These are phyloP conservation scores for Hanseniaspora occidentalis DNA, from an alignment of 805 yeast species.

Conservation along the genomic window DNA sequence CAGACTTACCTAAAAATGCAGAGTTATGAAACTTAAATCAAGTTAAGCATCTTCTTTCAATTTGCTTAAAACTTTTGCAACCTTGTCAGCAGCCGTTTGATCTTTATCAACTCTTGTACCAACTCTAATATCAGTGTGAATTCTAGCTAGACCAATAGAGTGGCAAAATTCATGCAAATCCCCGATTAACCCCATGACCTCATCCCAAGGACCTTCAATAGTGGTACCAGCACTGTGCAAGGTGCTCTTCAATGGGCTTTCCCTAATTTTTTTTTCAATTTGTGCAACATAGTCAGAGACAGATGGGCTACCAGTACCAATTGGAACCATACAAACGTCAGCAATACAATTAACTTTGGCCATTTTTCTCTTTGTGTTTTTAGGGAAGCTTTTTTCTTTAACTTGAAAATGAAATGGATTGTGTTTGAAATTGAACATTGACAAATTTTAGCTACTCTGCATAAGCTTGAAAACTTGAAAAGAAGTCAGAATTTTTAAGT, in stretches of 20 bases:
- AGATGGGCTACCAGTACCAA: constrained; percentile 69
- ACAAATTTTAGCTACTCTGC: no score
- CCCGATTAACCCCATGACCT: constrained; percentile 71
- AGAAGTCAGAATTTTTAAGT: no score
- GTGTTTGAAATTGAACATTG: no score
- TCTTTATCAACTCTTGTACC: constrained; percentile 73
- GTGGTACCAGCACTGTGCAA: constrained; percentile 91
- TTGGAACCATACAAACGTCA: constrained; percentile 77
- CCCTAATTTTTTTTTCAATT: constrained; percentile 51
- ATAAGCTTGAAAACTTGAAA: no score
- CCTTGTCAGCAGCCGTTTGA: constrained; percentile 63
- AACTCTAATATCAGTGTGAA: constrained; percentile 76
- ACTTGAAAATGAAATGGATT: no score
- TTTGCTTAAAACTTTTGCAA: no score
- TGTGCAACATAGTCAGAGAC: constrained; percentile 71
- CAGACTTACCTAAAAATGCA: no score
- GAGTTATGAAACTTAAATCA: no score
- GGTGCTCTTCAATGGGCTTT: constrained; percentile 50
- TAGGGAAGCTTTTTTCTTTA: not conserved
- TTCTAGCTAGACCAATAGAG: constrained; percentile 53
- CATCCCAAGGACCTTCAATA: constrained; percentile 85
- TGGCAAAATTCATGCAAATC: constrained; percentile 64
- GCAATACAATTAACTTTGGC: constrained; percentile 42
- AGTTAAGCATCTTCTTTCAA: no score
- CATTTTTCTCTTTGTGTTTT: not conserved